Base-by-base conservation (phyloP, 495 filamentous ascomycete species). In the Podospora pseudoanserina region DNA sequence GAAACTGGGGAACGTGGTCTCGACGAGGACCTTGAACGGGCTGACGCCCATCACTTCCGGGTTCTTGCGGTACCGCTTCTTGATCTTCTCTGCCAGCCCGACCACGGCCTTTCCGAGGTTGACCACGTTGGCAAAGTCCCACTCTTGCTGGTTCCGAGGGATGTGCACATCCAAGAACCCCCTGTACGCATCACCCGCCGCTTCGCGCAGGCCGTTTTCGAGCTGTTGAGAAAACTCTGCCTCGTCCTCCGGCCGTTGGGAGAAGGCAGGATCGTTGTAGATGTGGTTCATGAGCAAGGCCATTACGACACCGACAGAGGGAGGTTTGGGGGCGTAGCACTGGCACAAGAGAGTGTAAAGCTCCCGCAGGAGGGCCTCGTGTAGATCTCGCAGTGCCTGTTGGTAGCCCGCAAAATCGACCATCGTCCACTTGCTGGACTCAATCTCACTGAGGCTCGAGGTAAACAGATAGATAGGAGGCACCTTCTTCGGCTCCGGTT, bases 31-130 rank as follows among this genome's bases (percentile, higher is more conserved):
- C 57, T 84, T 87, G 69, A 94, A 85, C 5, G 94, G 94, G 68
- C 92, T 93, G 19, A 95, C 92, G 19, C 92, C 94, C 90, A 97
- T 89, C 65, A 98, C 89, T 60, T 92, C 90, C 1, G 93, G 92
- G 68, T 91, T 96, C 68, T 91, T 94, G 66, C 86, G 85, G 78
- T 94, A 99, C 26, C 96, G 88, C 78, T 97, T 98, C 79, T 92
- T 89, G 69, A 97, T 94, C 77, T 87, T 92, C 70, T 94, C 87
- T 28, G 88, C 89, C 27, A 97, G 84, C 70, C 90, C 91, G 11
- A 92, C 87, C 3, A 97, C 91, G 1, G 90, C 86, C 74, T 96
- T 91, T 23, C 92, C 92, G 55, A 98, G 87, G 69, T 94, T 86
- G 65, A 97, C 90, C 61, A 98, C 88, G 77, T 97, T 89, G 65